Evolutionary conservation across 768 basidiomycete species (phyloP).

Genomic region (Tephrocybe sp.): DNA sequence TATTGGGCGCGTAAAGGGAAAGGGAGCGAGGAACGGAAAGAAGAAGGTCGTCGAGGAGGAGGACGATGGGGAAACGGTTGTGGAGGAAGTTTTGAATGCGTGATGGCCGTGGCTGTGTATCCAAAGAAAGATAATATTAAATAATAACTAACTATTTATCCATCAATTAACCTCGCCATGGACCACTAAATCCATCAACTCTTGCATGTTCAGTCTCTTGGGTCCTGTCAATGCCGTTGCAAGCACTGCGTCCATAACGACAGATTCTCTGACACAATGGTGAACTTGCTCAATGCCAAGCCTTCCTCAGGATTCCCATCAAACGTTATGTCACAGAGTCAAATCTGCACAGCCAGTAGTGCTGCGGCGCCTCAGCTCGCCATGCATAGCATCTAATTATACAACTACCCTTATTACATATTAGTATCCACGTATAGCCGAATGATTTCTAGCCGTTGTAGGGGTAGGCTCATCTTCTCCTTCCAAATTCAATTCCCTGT

Average conservation of each 20-base stretch:
- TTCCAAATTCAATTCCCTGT: constrained; percentile 2
- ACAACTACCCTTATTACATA: too few relatives aligned
- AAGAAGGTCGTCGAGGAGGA: constrained; percentile 7
- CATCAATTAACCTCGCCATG: not conserved
- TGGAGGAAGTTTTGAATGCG: constrained; percentile 17
- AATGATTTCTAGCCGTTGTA: not conserved
- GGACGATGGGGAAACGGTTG: constrained; percentile 3
- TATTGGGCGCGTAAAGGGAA: constrained; percentile 10
- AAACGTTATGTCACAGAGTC: too few relatives aligned
- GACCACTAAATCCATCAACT: not conserved
- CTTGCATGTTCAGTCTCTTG: constrained; percentile 7
- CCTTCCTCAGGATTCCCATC: too few relatives aligned
- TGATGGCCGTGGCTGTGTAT: constrained; percentile 20
- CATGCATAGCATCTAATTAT: too few relatives aligned
- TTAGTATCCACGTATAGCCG: constrained; percentile 18
- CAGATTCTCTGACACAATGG: too few relatives aligned
- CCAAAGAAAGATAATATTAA: too few relatives aligned
- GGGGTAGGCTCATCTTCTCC: not conserved
- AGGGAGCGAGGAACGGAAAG: not conserved
- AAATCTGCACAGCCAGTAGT: too few relatives aligned
- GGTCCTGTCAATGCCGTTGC: too few relatives aligned
- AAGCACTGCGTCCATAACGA: too few relatives aligned
- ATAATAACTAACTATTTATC: not conserved
- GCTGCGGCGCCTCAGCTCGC: too few relatives aligned
- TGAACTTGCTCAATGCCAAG: too few relatives aligned